These are phyloP conservation scores for Salix brachista DNA, from an alignment of 345 rosid species.

Conservation along the genomic window DNA sequence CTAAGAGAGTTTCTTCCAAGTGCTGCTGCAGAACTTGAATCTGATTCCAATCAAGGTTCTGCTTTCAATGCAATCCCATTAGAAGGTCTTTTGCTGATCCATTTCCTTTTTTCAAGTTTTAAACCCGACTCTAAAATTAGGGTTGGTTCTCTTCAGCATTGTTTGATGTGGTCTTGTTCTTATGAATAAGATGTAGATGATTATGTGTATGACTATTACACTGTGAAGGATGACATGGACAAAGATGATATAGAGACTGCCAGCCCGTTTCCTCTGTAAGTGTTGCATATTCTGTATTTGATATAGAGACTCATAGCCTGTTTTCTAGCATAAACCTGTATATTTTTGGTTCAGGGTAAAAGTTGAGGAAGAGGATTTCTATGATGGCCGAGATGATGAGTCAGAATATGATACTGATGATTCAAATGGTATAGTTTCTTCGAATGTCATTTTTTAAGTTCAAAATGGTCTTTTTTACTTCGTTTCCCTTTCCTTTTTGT, in stretches of 20 bases:
- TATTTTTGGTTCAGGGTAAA: slow-evolving; percentile 47
- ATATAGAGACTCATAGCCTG: not conserved
- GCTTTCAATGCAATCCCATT: slow-evolving; percentile 1
- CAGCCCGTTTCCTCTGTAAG: slow-evolving; percentile 65
- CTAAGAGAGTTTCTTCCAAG: slow-evolving; percentile 66
- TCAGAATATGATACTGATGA: slow-evolving; percentile 78
- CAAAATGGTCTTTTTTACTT: not conserved
- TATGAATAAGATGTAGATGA: slow-evolving; percentile 32
- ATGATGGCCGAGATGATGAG: slow-evolving; percentile 56
- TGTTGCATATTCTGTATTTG: not conserved
- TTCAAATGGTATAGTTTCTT: slow-evolving; percentile 62
- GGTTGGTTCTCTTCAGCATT: not conserved
- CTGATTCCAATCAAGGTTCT: slow-evolving; percentile 41
- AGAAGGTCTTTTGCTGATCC: not conserved
- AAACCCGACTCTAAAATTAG: not conserved
- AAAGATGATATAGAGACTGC: slow-evolving; percentile 28
- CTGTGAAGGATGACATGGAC: slow-evolving; percentile 46
- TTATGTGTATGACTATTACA: slow-evolving; percentile 73
- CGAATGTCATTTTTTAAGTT: not conserved
- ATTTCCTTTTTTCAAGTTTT: not conserved
- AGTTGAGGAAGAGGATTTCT: slow-evolving; percentile 80
- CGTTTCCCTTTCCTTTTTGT: not conserved
- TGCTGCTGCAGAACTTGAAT: slow-evolving; percentile 79
- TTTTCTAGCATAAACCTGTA: not conserved
- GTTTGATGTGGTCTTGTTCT: not conserved